Percentiles rank a stretch among this genome's conserved stretches.
Evolutionary conservation across 75 land plant genomes (phyloP).

Genomic region (Ceratopteris richardii): DNA sequence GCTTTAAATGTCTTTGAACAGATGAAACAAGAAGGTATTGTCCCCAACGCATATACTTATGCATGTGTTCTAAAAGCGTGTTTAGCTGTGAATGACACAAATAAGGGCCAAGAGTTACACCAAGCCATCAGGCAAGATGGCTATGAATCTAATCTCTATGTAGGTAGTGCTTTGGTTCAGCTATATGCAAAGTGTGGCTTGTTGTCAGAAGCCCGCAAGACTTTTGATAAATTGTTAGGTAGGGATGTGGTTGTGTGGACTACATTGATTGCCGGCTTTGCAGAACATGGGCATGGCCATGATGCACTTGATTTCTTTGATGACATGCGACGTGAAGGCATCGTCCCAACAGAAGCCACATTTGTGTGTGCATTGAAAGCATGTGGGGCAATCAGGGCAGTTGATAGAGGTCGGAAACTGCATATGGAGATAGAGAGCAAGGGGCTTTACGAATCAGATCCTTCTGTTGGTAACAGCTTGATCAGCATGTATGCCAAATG

Average conservation of each 20-base stretch:
- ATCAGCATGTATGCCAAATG: constrained; percentile 21
- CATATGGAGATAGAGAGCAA: constrained; percentile 8
- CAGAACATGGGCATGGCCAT: constrained; percentile 12
- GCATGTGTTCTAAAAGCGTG: constrained; percentile 12
- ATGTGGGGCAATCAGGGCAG: constrained; percentile 13
- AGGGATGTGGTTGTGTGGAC: constrained; percentile 14
- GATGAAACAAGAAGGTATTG: constrained; percentile 7
- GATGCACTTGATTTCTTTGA: constrained; percentile 24
- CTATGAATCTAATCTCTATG: constrained; percentile 27
- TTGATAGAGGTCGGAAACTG: constrained; percentile 11
- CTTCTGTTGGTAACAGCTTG: neutral
- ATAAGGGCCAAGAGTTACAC: constrained; percentile 38
- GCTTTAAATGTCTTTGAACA: constrained; percentile 10
- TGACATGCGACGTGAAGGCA: constrained; percentile 18
- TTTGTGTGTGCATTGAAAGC: constrained; percentile 31
- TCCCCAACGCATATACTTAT: constrained; percentile 8
- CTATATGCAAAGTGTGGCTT: constrained; percentile 22
- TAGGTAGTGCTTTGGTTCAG: constrained; percentile 38
- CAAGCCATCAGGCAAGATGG: constrained; percentile 24
- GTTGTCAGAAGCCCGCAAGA: constrained; percentile 8
- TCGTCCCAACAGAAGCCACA: constrained; percentile 23
- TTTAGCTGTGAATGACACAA: neutral
- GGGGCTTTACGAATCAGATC: constrained; percentile 6
- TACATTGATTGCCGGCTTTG: constrained; percentile 17
- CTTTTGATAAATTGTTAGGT: constrained; percentile 14